Evolutionary conservation across 129 eudicot genomes (phyloP).

Genomic region (Lactuca sativa): DNA sequence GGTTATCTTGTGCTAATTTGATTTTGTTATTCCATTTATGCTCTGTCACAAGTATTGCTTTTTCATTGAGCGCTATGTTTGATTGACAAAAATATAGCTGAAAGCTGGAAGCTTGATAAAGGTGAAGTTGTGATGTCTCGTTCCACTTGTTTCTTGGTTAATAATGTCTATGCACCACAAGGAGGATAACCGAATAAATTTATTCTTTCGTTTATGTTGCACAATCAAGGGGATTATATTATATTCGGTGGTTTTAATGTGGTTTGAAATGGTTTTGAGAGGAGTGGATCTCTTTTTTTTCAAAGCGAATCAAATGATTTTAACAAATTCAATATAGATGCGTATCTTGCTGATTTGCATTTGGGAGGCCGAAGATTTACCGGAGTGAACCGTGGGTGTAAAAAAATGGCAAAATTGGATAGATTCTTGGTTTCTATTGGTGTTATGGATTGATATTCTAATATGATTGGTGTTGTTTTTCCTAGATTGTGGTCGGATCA

Average conservation of each 20-base stretch:
- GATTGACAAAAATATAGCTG: no score
- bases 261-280: background rate
- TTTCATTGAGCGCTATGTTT: background rate
- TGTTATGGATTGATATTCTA: background rate
- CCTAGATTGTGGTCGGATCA: background rate
- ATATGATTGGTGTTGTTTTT: background rate
- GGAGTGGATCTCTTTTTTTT: background rate
- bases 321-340: background rate
- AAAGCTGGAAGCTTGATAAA: background rate
- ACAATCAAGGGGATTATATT: background rate
- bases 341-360: background rate
- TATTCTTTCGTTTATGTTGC: background rate
- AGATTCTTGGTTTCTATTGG: background rate
- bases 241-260: background rate
- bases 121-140: background rate
- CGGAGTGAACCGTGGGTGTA: background rate
- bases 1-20: background rate
- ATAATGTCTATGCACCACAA: background rate
- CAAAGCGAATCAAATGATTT: background rate
- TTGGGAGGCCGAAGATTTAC: background rate
- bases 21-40: constrained; percentile 3
- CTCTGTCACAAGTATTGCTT: constrained; percentile 2
- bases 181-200: background rate
- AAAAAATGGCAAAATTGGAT: background rate
- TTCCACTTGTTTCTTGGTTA: background rate